Conservation (phyloP, 2,329 filamentous ascomycete genomes). For the Emmonsia crescens region DNA sequence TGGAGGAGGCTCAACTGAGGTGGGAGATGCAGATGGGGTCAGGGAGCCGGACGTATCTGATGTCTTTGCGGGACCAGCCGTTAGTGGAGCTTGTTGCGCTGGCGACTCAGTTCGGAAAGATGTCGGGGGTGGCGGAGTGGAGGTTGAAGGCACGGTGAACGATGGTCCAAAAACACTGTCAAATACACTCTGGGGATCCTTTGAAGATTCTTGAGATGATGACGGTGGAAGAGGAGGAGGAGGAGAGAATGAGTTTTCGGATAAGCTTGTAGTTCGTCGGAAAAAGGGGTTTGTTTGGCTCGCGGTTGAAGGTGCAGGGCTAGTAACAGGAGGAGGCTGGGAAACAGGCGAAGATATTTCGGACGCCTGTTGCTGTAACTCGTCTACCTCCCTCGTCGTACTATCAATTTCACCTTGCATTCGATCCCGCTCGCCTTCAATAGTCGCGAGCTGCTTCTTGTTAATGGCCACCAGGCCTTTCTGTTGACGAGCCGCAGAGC, state of each 20-base stretch:
- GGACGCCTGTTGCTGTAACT: conserved; percentile 39
- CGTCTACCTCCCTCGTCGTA: conserved; percentile 52
- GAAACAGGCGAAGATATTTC: conserved; percentile 10
- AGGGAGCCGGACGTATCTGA: conserved; percentile 39
- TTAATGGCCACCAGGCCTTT: conserved; percentile 96
- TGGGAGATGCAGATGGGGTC: conserved; percentile 54
- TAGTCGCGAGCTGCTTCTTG: conserved; percentile 90
- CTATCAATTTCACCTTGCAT: conserved; percentile 66
- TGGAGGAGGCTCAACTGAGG: conserved; percentile 41
- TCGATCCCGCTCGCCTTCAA: conserved; percentile 80
- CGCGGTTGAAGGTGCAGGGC: conserved; percentile 51
- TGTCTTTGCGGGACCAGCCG: conserved; percentile 32
- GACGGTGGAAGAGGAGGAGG: conserved; percentile 41
- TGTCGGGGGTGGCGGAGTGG: conserved; percentile 42
- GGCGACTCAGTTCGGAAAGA: conserved; percentile 49
- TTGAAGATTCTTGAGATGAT: conserved; percentile 22
- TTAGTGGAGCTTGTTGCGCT: conserved; percentile 22
- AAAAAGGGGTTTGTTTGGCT: conserved; percentile 92
- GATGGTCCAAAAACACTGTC: conserved; percentile 77
- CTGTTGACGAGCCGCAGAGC: conserved; percentile 83
- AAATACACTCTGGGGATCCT: conserved; percentile 56
- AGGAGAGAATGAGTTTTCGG: conserved; percentile 41
- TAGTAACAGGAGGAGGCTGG: conserved; percentile 42
- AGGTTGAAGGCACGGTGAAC: conserved; percentile 39
- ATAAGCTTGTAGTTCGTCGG: conserved; percentile 45